Percentiles rank a stretch among this genome's conserved stretches.
Conservation (phyloP, 305 asterid genomes). For the Galium porrigens region DNA sequence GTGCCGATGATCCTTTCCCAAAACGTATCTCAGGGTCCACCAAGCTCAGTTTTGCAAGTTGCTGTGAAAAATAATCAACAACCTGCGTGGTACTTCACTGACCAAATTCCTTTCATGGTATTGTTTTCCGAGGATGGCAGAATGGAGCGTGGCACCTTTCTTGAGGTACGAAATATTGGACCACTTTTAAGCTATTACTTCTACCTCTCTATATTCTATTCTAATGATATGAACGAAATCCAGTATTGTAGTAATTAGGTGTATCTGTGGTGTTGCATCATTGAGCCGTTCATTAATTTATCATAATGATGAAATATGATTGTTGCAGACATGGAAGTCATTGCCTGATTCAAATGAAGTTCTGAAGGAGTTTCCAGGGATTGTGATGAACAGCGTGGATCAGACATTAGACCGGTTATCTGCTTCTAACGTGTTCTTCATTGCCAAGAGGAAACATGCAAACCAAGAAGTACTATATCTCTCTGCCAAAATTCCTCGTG, state of each 20-base stretch:
- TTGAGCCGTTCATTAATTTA: neutral
- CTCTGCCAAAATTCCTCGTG: constrained; percentile 76
- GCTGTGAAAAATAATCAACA: constrained; percentile 97
- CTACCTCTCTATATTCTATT: neutral
- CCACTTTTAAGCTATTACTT: neutral
- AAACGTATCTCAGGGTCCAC: constrained; percentile 70
- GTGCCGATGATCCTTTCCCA: constrained; percentile 89
- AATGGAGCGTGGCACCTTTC: constrained; percentile 87
- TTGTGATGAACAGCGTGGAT: constrained; percentile 53
- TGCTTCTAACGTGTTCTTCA: constrained; percentile 71
- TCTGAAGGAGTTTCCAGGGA: constrained; percentile 39
- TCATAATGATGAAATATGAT: neutral
- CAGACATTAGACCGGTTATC: constrained; percentile 60
- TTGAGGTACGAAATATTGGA: constrained; percentile 40
- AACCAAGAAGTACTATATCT: constrained; percentile 89
- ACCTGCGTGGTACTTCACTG: constrained; percentile 91
- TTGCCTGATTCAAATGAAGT: constrained; percentile 89
- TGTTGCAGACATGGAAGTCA: constrained; percentile 87
- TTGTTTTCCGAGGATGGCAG: constrained; percentile 74
- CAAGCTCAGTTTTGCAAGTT: constrained; percentile 72
- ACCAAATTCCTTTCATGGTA: constrained; percentile 44
- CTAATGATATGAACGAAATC: neutral
- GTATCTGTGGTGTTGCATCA: neutral
- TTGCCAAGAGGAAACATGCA: constrained; percentile 81
- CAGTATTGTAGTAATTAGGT: neutral